Evolutionary conservation across 2,329 filamentous ascomycete genomes (phyloP).

Genomic region (Beauveria sp.): DNA sequence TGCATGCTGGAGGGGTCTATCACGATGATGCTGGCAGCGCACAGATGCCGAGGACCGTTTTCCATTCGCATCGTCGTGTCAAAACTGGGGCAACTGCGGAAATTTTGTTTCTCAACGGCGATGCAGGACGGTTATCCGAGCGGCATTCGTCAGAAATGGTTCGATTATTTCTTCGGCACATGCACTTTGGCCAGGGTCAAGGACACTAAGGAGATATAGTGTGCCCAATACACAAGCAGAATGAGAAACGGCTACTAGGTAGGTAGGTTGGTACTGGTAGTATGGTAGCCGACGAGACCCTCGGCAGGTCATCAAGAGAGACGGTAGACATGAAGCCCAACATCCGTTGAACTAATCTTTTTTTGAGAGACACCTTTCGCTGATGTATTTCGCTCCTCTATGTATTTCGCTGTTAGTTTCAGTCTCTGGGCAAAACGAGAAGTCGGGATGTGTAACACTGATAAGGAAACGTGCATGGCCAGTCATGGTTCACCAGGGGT

Average conservation of each 20-base stretch:
- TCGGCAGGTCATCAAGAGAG: neutral
- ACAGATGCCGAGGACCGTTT: slow-evolving; percentile 5
- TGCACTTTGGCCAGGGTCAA: neutral
- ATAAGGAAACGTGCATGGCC: too few species aligned
- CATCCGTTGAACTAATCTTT: neutral
- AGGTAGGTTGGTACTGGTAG: neutral
- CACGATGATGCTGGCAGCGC: slow-evolving; percentile 6
- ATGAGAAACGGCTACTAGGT: neutral
- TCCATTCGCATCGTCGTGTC: neutral
- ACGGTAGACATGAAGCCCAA: neutral
- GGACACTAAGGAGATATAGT: neutral
- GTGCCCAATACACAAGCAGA: neutral
- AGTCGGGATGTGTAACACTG: too few species aligned
- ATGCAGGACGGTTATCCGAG: slow-evolving; percentile 3
- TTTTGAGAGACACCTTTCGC: too few species aligned
- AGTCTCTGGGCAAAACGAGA: too few species aligned
- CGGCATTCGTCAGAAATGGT: neutral
- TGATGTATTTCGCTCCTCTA: too few species aligned
- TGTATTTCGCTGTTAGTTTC: neutral
- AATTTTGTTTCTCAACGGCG: slow-evolving; percentile 3
- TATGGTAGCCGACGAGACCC: neutral
- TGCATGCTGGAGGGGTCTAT: neutral
- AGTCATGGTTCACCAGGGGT: neutral
- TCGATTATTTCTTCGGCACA: slow-evolving; percentile 3
- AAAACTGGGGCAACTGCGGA: neutral